phyloP scores from a whole-genome alignment of 2,329 filamentous ascomycete species.

The Stenocarpella maydis region DNA sequence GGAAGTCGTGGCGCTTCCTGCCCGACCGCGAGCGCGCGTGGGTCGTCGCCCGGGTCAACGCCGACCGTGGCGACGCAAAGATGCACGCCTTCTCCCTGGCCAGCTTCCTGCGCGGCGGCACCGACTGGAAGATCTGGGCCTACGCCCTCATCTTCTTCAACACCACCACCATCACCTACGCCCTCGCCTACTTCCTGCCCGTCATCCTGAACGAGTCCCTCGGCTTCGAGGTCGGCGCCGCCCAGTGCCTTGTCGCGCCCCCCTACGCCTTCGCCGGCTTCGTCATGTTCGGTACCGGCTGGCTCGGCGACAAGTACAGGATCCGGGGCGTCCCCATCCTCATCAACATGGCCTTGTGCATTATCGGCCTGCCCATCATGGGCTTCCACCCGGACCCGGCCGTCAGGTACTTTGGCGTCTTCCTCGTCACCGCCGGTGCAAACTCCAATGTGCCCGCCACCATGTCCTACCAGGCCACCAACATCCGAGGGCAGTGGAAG shows the following conservation, averaged over 20 bases:
- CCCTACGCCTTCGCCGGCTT: conserved; percentile 73
- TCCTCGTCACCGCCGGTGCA: conserved; percentile 77
- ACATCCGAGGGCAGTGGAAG: conserved; percentile 90
- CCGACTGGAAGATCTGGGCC: conserved; percentile 67
- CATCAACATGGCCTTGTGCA: conserved; percentile 69
- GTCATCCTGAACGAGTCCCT: conserved; percentile 73
- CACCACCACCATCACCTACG: conserved; percentile 76
- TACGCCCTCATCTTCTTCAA: conserved; percentile 70
- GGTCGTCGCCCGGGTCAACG: conserved; percentile 61
- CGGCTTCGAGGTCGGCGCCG: conserved; percentile 68
- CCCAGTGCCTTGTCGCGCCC: conserved; percentile 77
- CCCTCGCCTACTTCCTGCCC: conserved; percentile 81
- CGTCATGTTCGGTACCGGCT: conserved; percentile 67
- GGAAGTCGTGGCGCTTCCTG: conserved; percentile 62
- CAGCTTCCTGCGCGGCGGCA: conserved; percentile 55
- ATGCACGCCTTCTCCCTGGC: conserved; percentile 59
- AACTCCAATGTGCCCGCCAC: conserved; percentile 80
- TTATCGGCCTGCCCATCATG: conserved; percentile 77
- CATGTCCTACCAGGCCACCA: conserved; percentile 86
- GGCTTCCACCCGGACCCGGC: conserved; percentile 66
- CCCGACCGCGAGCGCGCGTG: conserved; percentile 58
- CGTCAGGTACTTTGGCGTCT: conserved; percentile 77
- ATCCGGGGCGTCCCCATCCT: conserved; percentile 72
- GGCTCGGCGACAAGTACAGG: conserved; percentile 71
- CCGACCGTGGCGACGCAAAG: conserved; percentile 65